phyloP scores from a whole-genome alignment of 2,329 filamentous ascomycete species.

The Sarocladium kiliense region DNA sequence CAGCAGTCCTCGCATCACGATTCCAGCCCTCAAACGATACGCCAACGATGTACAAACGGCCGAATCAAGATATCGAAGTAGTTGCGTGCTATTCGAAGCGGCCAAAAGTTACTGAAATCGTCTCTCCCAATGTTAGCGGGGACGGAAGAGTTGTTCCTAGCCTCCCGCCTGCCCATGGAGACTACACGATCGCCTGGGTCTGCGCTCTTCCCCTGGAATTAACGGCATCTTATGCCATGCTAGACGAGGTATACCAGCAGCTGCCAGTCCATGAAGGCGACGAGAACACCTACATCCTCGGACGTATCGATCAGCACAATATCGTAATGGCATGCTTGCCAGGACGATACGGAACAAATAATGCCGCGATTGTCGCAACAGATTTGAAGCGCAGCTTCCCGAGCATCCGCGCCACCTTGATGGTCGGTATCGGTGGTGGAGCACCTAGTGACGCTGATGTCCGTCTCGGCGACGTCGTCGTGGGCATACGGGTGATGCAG shows the following conservation, averaged over 20 bases:
- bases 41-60: neutral
- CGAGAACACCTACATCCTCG: constrained; percentile 14
- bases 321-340: constrained; percentile 16
- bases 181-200: constrained; percentile 17
- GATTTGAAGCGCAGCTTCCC: constrained; percentile 14
- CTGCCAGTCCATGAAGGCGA: constrained; percentile 6
- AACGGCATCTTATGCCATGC: constrained; percentile 14
- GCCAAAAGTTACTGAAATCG: neutral
- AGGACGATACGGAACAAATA: constrained; percentile 13
- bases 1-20: too few species aligned
- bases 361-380: constrained; percentile 13
- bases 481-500: constrained; percentile 17
- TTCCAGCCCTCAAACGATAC: neutral
- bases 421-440: constrained; percentile 24
- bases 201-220: constrained; percentile 16
- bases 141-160: too few species aligned
- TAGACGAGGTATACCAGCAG: constrained; percentile 13
- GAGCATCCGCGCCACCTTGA: constrained; percentile 11
- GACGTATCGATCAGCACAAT: constrained; percentile 13
- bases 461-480: constrained; percentile 18
- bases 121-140: neutral
- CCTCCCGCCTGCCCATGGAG: constrained; percentile 3
- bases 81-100: neutral
- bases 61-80: neutral
- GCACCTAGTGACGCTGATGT: constrained; percentile 15